Evolutionary conservation across 2,329 filamentous ascomycete genomes (phyloP).

Genomic region (Plenodomus biglobosus): DNA sequence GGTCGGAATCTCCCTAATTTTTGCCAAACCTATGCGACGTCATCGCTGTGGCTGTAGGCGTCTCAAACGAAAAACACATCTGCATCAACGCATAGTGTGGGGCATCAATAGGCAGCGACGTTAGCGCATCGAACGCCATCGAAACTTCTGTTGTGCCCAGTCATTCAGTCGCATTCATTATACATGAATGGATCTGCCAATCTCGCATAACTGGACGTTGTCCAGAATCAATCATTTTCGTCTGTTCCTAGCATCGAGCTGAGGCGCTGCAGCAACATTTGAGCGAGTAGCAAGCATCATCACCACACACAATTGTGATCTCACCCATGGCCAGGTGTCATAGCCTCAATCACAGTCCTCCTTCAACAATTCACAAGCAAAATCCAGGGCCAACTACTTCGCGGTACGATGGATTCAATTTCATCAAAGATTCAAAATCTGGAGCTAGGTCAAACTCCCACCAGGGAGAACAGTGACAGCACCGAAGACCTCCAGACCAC

Average conservation of each 20-base stretch:
- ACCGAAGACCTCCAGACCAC: slow-evolving; percentile 24
- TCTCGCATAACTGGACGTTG: not conserved
- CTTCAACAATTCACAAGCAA: too few relatives aligned
- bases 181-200: not conserved
- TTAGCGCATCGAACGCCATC: not conserved
- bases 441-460: slow-evolving; percentile 10
- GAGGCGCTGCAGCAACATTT: not conserved
- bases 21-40: not conserved
- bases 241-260: not conserved
- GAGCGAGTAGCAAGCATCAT: too few relatives aligned
- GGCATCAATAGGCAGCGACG: not conserved
- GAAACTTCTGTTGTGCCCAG: not conserved
- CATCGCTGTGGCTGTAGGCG: not conserved
- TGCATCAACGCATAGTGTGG: not conserved
- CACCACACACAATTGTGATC: too few relatives aligned
- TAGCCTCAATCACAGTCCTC: too few relatives aligned
- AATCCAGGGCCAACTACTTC: too few relatives aligned
- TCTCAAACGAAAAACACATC: not conserved
- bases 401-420: slow-evolving; percentile 20
- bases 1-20: too few relatives aligned
- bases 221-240: not conserved
- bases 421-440: slow-evolving; percentile 11
- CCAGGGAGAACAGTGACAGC: slow-evolving; percentile 4
- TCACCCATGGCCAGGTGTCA: too few relatives aligned
- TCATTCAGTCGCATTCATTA: not conserved